These are phyloP conservation scores for Leccinum subtestaceum DNA, from an alignment of 768 basidiomycete genomes.

Conservation along the genomic window DNA sequence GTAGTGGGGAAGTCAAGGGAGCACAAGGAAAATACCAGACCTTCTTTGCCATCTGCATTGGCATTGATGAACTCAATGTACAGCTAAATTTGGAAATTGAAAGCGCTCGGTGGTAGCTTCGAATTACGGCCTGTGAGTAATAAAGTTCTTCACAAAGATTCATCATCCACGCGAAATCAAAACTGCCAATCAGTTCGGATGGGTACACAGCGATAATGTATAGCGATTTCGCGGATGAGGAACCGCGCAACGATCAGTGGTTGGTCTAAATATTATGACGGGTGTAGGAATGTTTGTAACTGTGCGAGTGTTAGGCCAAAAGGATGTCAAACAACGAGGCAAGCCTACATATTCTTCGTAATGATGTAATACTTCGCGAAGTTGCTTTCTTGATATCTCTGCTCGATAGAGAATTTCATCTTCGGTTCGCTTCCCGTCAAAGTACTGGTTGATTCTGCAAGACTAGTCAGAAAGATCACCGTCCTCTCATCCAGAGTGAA, in stretches of 20 bases:
- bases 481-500: background rate
- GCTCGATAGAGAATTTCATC: constrained; percentile 93
- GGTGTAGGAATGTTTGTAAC: constrained; percentile 47
- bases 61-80: too few species aligned
- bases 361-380: constrained; percentile 78
- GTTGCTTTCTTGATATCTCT: constrained; percentile 77
- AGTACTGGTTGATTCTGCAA: constrained; percentile 83
- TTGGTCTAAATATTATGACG: constrained; percentile 24
- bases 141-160: too few species aligned
- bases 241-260: background rate
- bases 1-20: too few species aligned
- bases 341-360: constrained; percentile 85
- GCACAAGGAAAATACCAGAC: too few species aligned
- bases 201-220: background rate
- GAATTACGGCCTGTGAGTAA: too few species aligned
- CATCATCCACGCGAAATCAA: too few species aligned
- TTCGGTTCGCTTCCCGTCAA: constrained; percentile 88
- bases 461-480: background rate
- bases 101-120: too few species aligned
- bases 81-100: too few species aligned
- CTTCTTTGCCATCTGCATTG: too few species aligned
- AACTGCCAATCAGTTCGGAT: background rate
- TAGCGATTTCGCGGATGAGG: background rate
- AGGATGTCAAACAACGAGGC: background rate
- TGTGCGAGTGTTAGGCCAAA: constrained; percentile 15